Conservation (phyloP, 202 grass and related monocot species). For the Setaria italica region DNA sequence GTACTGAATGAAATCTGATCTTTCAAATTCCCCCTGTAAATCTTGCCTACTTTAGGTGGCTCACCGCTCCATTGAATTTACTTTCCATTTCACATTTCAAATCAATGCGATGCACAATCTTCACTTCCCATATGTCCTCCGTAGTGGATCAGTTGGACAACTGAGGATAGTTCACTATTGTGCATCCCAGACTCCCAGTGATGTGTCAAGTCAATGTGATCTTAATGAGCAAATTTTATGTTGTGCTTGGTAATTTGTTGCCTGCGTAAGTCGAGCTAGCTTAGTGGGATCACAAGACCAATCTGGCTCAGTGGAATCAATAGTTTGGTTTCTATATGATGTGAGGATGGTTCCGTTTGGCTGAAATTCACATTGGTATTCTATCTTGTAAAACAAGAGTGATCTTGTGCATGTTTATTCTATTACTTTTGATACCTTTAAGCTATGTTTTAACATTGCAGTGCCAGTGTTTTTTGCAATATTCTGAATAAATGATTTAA, state of each 20-base stretch:
- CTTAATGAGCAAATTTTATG: background rate
- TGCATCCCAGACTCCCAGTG: background rate
- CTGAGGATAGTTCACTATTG: background rate
- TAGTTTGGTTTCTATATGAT: background rate
- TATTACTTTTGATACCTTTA: background rate
- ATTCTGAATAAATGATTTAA: background rate
- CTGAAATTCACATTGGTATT: slow-evolving; percentile 4
- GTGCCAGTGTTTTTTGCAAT: background rate
- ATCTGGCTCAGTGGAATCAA: background rate
- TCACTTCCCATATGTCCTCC: background rate
- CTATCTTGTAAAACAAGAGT: background rate
- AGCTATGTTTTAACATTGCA: background rate
- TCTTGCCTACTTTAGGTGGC: background rate
- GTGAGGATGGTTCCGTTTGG: background rate
- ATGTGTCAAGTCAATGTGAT: background rate
- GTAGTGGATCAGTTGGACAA: background rate
- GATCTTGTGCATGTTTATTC: background rate
- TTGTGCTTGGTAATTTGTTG: slow-evolving; percentile 7
- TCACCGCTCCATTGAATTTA: background rate
- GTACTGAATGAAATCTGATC: slow-evolving; percentile 51
- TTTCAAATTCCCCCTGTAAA: background rate
- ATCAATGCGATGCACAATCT: background rate
- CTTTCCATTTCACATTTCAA: background rate
- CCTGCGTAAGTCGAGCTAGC: background rate
- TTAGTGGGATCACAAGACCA: background rate